Conservation (phyloP, 148 eudicot genomes). For the Euryodendron excelsum region DNA sequence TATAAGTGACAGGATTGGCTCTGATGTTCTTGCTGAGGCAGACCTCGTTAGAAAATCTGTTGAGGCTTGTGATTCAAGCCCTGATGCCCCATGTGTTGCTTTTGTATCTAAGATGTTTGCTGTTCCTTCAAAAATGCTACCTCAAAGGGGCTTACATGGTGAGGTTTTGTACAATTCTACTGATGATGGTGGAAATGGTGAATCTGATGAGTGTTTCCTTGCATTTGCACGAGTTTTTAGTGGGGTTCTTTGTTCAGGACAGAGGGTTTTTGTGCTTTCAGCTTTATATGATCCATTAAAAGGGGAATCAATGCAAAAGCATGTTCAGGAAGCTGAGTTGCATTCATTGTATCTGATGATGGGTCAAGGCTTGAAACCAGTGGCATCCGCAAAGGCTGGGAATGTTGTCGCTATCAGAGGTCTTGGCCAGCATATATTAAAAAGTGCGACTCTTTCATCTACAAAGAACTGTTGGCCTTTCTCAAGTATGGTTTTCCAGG, state of each 20-base stretch:
- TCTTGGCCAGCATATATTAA: constrained; percentile 85
- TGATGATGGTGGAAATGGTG: constrained; percentile 51
- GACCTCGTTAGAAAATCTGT: constrained; percentile 75
- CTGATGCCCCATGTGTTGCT: constrained; percentile 78
- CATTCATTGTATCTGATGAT: constrained; percentile 84
- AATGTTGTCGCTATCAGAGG: constrained; percentile 91
- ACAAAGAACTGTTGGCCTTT: constrained; percentile 89
- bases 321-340: constrained; percentile 79
- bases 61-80: constrained; percentile 68
- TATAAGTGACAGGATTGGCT: constrained; percentile 33
- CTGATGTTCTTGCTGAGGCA: constrained; percentile 62
- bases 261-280: constrained; percentile 73
- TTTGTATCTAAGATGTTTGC: constrained; percentile 99
- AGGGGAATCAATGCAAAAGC: constrained; percentile 64
- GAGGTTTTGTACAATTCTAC: constrained; percentile 40
- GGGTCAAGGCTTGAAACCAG: constrained; percentile 84
- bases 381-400: constrained; percentile 67
- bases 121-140: constrained; percentile 68
- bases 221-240: constrained; percentile 96
- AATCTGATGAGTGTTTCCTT: constrained; percentile 88
- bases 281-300: constrained; percentile 88
- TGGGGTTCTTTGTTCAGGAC: constrained; percentile 66
- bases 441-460: constrained; percentile 94
- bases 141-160: constrained; percentile 53
- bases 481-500: constrained; percentile 92